These are phyloP conservation scores for Trametes polyzona DNA, from an alignment of 1,284 basidiomycete species.

Conservation along the genomic window DNA sequence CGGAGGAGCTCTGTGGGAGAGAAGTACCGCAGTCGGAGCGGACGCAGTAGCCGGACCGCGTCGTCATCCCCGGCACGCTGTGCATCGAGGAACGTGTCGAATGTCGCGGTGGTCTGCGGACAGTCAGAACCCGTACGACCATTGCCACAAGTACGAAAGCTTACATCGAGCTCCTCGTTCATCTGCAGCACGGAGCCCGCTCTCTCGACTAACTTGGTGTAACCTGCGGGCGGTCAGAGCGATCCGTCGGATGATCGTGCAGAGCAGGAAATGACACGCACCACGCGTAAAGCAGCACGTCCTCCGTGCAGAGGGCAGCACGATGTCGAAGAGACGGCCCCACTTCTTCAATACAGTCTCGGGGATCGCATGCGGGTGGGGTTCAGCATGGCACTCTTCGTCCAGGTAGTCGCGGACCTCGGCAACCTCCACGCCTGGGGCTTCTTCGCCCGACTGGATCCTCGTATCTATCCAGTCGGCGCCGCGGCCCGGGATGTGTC, in stretches of 20 bases:
- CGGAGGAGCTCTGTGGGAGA: conserved; percentile 71
- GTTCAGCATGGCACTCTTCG: conserved; percentile 20
- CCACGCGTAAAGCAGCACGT: conserved; percentile 82
- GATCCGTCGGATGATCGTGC: not conserved
- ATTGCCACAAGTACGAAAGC: conserved; percentile 38
- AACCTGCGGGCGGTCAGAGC: conserved; percentile 48
- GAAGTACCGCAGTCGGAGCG: conserved; percentile 70
- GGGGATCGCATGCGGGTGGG: conserved; percentile 46
- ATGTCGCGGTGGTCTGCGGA: conserved; percentile 61
- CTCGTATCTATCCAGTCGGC: conserved; percentile 48
- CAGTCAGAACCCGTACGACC: not conserved
- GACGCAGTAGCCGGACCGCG: conserved; percentile 57
- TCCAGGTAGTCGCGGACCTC: conserved; percentile 59
- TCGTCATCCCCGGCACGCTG: conserved; percentile 43
- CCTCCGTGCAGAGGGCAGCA: conserved; percentile 60
- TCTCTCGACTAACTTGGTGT: conserved; percentile 75
- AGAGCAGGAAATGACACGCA: conserved; percentile 30
- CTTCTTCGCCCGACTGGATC: conserved; percentile 12
- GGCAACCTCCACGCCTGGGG: conserved; percentile 19
- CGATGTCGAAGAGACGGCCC: conserved; percentile 79
- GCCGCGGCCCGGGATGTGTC: conserved; percentile 54
- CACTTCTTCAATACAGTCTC: conserved; percentile 71
- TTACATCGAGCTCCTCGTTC: conserved; percentile 67
- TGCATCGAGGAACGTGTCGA: conserved; percentile 58
- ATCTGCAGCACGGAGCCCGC: conserved; percentile 75